Evolutionary conservation across 768 basidiomycete genomes (phyloP), one percentile per base, ranked within the genome.

Genomic region (Boletellus sp.): DNA sequence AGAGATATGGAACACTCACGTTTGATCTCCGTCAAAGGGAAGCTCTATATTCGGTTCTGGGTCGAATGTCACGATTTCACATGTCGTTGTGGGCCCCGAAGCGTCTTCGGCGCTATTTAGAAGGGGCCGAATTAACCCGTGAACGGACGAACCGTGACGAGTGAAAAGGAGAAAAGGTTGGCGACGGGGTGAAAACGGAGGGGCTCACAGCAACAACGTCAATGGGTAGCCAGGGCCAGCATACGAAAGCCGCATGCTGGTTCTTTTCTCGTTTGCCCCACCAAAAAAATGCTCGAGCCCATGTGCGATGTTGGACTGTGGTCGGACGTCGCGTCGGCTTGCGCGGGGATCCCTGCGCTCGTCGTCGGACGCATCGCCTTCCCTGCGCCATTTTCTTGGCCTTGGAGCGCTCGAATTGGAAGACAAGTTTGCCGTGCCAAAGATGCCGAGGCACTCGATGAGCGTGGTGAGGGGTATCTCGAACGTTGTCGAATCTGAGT

Each of bases 361-460:
- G 16, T 73, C 71, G 35, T 79, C 77, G 0, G 74, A 75, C 9
- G 68, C 78, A 12, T 78, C 79, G 0, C 71, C 77, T 40, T 70
- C 65, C 45, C 68, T 70, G 47, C 70, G 73, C 77, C 78, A 81
- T 48, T 70, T 74, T 61, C 73, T 80, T 55, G 70, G 73, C 54
- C 74, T 76, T 19, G 59, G 57, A 9, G 55, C 60, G 42, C 46
- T 59, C n/a, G 63, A 51, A 56, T 57, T 54, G 46, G 59, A 62
- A 13, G 70, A 62, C 13, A 71, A 60, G 32, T 65, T 61, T 28
- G 87, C 90, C 11, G 92, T 89, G 24, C 95, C 94, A 60, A 94
- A 97, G 48, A 97, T 85, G 60, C 95, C 94, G 28, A 99, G 74
- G 60, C 90, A 94, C 55, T 96, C 93, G 52, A 96, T 79, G 44